Evolutionary conservation across 208 protist species (phyloP), one percentile per base, ranked within the genome.

Genomic region (Wallacemonas rigidus): DNA sequence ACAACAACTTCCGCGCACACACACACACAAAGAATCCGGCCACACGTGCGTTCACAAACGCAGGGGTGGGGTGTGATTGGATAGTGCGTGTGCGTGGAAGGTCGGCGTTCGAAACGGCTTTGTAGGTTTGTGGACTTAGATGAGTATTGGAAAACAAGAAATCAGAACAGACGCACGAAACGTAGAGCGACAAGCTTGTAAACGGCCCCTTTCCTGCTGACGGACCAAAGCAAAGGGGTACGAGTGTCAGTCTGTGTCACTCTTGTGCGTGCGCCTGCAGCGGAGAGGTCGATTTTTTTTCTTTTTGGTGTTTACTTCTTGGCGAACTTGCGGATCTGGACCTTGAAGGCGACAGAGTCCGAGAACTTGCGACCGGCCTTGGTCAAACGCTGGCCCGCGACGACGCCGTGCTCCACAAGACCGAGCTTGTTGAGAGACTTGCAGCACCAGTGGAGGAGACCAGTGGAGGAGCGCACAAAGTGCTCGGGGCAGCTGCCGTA

Each of bases 331-430:
- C 87, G 84, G 74, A 92, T 82, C 73, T 88, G 71, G 53, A 98
- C 85, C 83, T 98, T 81, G 72, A 93, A 94, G 75, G 98, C 98
- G 64, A 99, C 96, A 63, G 91, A 83, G 82, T 99, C 98, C 40
- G 96, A 85, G 55, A 98, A 91, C 83, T 97, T 95, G 82, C 95
- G 97, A 47, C 98, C 98, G 68, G 92, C 83, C 64, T 85, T 76
- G 65, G 98, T 98, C 80, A 99, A 86, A 54, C 82, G 82, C 77
- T 98, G 91, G 56, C 98, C 98, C 71, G 86, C 86, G 44, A 77
- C 74, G 53, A 74, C 60, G 50, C 95, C 88, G 47, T 84, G 89
- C 87, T 97, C 90, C 44, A 99, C 68, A 48, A 99, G 90, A 53
- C 93, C 91, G 61, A 98, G 82, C 75, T 92, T 93, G 79, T 91